Evolutionary conservation across 2,329 filamentous ascomycete genomes (phyloP), one percentile per base, ranked within the genome.

Genomic region (Alternaria dauci): DNA sequence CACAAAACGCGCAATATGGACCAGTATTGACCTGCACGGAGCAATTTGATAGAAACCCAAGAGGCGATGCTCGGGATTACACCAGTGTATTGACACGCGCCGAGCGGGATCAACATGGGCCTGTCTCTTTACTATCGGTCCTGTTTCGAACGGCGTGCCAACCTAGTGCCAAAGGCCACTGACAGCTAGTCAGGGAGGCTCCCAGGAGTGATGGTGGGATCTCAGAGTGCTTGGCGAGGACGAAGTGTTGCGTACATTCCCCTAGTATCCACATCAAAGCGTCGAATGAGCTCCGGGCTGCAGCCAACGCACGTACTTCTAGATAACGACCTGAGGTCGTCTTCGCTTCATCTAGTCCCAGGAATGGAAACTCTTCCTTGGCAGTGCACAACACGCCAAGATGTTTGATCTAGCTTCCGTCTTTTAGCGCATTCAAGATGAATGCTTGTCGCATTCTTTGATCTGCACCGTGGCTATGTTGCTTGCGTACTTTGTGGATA

Each of bases 71-170:
- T 51, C 58, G 61, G 61, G 61, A 57, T 32, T 62, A 59, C 60
- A 66, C 63, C 67, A 60, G 62, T 68, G 67, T 72, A 68, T 63
- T 70, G 67, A 74, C 66, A 55, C 65, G 60, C 58, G 60, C 54
- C 62, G 51, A 68, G 50, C 60, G 55, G 60, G 61, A 69, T 65
- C 62, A 59, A 38, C 63, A 64, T 66, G 59, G 65, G 59, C 59
- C 59, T 57, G 59, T 32, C 38, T 61, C 57, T 56, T 54, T 52
- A 60, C 62, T 62, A 30, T 68, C 60, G 59, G 67, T 42, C 58
- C 65, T 66, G 73, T 76, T 75, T 74, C 72, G 72, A 70, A 68
- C 62, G 57, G 63, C 48, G 66, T 64, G 66, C 61, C 59, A 69
- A 59, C 56, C 67, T 65, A 62, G 53, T 62, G 64, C 58, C 66